phyloP scores from a whole-genome alignment of 73 alveolate species.

The Paraurostyla sp. region DNA sequence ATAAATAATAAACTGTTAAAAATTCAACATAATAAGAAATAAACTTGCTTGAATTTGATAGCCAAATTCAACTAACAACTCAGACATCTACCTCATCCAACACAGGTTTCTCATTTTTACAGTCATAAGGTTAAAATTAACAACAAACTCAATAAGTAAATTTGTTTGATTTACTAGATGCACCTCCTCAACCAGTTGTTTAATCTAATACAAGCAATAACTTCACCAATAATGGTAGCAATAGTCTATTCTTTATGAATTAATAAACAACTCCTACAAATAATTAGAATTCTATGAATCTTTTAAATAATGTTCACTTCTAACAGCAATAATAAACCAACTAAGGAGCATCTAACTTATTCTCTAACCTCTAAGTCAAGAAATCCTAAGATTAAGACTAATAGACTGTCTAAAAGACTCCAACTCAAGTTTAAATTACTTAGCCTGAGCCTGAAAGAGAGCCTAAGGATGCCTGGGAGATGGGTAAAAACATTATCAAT shows the following conservation, averaged over 20 bases:
- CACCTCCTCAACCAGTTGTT: not conserved
- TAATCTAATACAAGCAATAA: too few relatives aligned
- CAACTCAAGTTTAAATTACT: too few relatives aligned
- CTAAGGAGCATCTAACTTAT: too few relatives aligned
- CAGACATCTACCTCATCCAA: not conserved
- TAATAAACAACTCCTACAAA: not conserved
- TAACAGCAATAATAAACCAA: too few relatives aligned
- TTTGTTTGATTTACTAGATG: not conserved
- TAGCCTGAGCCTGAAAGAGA: not conserved
- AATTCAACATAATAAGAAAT: not conserved
- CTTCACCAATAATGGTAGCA: not conserved
- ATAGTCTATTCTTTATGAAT: not conserved
- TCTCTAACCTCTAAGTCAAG: too few relatives aligned
- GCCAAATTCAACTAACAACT: too few relatives aligned
- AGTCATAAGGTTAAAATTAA: not conserved
- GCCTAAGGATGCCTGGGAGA: slow-evolving; percentile 56
- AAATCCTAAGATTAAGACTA: too few relatives aligned
- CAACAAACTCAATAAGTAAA: not conserved
- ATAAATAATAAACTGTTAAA: not conserved
- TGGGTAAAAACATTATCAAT: slow-evolving; percentile 47
- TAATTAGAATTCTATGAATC: too few relatives aligned
- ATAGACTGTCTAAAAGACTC: too few relatives aligned
- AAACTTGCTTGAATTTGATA: not conserved
- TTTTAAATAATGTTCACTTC: too few relatives aligned
- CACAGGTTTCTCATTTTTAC: not conserved